Evolutionary conservation across 169 alveolate species (phyloP).

Genomic region (Sarcocystis neurona): DNA sequence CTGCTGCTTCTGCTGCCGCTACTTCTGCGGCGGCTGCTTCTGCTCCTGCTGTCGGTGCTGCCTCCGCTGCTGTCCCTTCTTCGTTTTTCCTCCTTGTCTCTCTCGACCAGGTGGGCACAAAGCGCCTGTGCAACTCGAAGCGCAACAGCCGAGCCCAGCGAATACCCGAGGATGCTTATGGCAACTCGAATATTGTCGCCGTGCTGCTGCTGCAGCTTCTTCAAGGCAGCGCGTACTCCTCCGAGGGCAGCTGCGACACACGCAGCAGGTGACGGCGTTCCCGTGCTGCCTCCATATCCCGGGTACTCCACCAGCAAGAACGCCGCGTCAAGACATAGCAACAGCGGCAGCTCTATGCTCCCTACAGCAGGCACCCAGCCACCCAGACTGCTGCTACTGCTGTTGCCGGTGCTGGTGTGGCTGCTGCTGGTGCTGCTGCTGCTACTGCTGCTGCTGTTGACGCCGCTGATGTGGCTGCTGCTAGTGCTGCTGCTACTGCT

Average conservation of each 20-base stretch:
- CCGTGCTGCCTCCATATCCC: slow-evolving; percentile 39
- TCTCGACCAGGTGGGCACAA: slow-evolving; percentile 24
- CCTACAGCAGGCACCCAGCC: background rate
- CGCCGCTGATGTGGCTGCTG: background rate
- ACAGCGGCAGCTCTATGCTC: slow-evolving; percentile 36
- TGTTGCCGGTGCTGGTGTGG: background rate
- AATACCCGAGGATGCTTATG: slow-evolving; percentile 27
- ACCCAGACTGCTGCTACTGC: background rate
- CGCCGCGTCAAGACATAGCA: slow-evolving; percentile 15
- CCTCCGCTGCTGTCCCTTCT: slow-evolving; percentile 21
- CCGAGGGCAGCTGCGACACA: slow-evolving; percentile 41
- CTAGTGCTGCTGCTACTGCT: background rate
- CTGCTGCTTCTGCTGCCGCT: slow-evolving; percentile 8
- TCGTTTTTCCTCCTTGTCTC: background rate
- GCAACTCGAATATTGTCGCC: slow-evolving; percentile 2
- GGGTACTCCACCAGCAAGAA: slow-evolving; percentile 41
- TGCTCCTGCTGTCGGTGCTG: background rate
- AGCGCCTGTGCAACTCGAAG: slow-evolving; percentile 20
- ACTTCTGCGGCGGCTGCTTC: slow-evolving; percentile 38
- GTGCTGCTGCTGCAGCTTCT: background rate
- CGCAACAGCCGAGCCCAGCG: slow-evolving; percentile 48
- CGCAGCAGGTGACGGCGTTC: slow-evolving; percentile 32
- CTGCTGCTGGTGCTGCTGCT: background rate
- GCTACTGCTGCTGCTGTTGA: background rate
- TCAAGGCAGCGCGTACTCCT: background rate